Evolutionary conservation across 495 filamentous ascomycete species (phyloP), one percentile per base, ranked within the genome.

Genomic region (Pyrenula massariospora): DNA sequence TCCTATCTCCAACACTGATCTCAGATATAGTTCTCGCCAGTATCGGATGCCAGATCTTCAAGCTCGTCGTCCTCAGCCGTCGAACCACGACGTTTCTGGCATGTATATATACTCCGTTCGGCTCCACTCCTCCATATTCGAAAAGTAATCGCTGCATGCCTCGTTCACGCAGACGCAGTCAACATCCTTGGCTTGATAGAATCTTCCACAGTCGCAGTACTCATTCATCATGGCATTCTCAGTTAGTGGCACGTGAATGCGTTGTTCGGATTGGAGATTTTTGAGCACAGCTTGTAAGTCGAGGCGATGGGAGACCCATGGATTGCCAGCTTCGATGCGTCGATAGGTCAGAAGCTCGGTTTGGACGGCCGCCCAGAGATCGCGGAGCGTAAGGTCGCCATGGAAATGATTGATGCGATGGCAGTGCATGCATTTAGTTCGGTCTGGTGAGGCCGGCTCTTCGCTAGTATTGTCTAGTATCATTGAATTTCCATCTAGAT

Each of bases 341-440:
- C 64, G 21, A 53, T 68, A 66, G 12, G 65, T 66, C 10, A 68
- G 36, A 15, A 65, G 51, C 49, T 66, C 64, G 42, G 64, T 63
- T 23, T 65, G 60, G 1, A 66, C 36, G 12, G 64, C 62, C 1
- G 64, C 64, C 62, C 64, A 63, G 19, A 68, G 57, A 54, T 36
- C 5, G 54, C 60, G 12, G 66, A 53, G 42, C 23, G 22, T 50
- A 56, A 58, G 56, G 50, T 66, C 12, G 49, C 24, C 36, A 58
- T 58, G 53, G 60, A 66, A 57, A 54, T 59, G 42, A 60, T 60
- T 52, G 51, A 1, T 24, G 64, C 52, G 21, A 10, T 55, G 0
- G 50, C 61, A 63, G 12, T 23, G 12, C 1, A 22, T 12, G 31
- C 31, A 42, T 42, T 42, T 42, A 49, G 57, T 50, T 22, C 50